phyloP scores from a whole-genome alignment of 192 early-diverging fungal genomes.

The Martensiomyces pterosporus region DNA sequence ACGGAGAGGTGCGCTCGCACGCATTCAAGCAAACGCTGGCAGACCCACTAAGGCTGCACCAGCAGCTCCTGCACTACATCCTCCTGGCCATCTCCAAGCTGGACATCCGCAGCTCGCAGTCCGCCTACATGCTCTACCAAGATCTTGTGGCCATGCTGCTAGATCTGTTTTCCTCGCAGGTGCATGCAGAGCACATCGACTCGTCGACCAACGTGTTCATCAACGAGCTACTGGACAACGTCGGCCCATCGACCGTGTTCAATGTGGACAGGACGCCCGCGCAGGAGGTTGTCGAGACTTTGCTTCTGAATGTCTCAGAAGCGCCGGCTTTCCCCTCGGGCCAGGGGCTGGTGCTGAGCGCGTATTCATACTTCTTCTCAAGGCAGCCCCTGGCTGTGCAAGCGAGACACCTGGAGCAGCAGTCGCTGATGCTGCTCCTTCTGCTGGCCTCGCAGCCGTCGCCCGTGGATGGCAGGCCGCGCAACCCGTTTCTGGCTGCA shows the following conservation, averaged over 20 bases:
- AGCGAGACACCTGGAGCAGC: conserved; percentile 25
- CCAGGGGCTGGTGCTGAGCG: conserved; percentile 34
- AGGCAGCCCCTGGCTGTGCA: conserved; percentile 19
- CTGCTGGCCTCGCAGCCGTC: conserved; percentile 26
- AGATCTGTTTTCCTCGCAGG: conserved; percentile 28
- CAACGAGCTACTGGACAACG: conserved; percentile 15
- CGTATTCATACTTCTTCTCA: conserved; percentile 47
- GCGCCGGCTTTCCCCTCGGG: conserved; percentile 17
- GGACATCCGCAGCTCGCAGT: conserved; percentile 25
- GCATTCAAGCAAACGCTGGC: conserved; percentile 38
- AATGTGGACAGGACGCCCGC: conserved; percentile 34
- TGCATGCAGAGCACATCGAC: neutral
- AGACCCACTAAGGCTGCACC: conserved; percentile 21
- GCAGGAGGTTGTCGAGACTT: conserved; percentile 14
- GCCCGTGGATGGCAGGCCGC: neutral
- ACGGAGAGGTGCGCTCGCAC: conserved; percentile 32
- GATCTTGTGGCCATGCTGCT: conserved; percentile 26
- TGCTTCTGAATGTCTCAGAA: conserved; percentile 25
- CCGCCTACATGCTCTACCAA: conserved; percentile 20
- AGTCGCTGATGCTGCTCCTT: conserved; percentile 30
- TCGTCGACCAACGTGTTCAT: conserved; percentile 9
- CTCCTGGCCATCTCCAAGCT: conserved; percentile 29
- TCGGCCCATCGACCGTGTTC: conserved; percentile 34
- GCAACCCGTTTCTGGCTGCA: conserved; percentile 27
- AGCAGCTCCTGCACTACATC: conserved; percentile 33